Conservation (phyloP, 176 grass and related monocot genomes). For the Rhynchospora tenuis region DNA sequence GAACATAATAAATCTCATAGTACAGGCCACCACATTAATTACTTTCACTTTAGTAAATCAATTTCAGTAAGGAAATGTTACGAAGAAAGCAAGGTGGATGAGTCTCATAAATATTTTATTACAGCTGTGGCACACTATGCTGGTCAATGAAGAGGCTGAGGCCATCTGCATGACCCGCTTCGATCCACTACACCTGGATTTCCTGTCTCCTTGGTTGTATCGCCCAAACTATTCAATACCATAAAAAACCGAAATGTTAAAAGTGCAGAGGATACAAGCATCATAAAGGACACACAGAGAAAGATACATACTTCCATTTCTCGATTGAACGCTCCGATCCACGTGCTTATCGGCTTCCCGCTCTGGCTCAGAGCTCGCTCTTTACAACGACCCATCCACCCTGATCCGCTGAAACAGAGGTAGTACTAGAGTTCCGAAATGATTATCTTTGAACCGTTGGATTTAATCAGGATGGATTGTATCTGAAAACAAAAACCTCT, state of each 20-base stretch:
- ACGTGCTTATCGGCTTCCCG: conserved; percentile 16
- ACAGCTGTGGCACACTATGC: conserved; percentile 1
- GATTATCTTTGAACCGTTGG: neutral
- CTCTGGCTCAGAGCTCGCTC: neutral
- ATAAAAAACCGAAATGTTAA: neutral
- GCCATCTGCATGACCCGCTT: neutral
- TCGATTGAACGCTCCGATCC: conserved; percentile 9
- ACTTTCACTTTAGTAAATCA: neutral
- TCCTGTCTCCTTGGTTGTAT: neutral
- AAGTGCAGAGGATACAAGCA: neutral
- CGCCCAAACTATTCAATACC: neutral
- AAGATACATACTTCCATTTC: neutral
- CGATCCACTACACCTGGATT: neutral
- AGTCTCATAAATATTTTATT: neutral
- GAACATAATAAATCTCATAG: neutral
- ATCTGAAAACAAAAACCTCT: neutral
- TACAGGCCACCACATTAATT: neutral
- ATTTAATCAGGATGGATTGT: neutral
- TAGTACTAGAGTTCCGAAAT: neutral
- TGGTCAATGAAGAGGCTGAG: conserved; percentile 13
- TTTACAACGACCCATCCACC: neutral
- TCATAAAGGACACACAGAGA: neutral
- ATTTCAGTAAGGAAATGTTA: neutral
- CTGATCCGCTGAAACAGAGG: neutral
- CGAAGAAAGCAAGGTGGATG: neutral